phyloP scores from a whole-genome alignment of 2,329 filamentous ascomycete species.

The Periconia sp. region DNA sequence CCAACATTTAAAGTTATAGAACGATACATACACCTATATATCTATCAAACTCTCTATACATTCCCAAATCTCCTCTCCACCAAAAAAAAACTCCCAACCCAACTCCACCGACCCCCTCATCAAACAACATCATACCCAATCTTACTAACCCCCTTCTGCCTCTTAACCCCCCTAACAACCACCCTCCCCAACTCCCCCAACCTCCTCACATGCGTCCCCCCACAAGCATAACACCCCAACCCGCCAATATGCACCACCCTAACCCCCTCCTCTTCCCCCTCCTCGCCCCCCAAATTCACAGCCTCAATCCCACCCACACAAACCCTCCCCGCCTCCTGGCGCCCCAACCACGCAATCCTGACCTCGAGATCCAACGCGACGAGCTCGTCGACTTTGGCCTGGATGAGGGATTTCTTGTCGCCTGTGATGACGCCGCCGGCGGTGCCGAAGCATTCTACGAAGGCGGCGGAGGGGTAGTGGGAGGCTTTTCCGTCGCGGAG shows the following conservation, averaged over 20 bases:
- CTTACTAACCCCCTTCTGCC: conserved; percentile 64
- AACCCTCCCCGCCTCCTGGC: conserved; percentile 56
- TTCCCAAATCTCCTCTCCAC: background rate
- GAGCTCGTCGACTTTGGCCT: conserved; percentile 62
- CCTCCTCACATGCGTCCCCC: conserved; percentile 69
- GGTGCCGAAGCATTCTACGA: conserved; percentile 64
- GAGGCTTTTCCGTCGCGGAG: conserved; percentile 71
- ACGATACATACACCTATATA: no score
- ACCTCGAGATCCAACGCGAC: conserved; percentile 45
- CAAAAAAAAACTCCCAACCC: background rate
- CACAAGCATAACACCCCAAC: conserved; percentile 71
- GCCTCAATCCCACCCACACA: conserved; percentile 53
- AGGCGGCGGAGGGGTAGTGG: conserved; percentile 68
- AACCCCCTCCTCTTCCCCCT: conserved; percentile 32
- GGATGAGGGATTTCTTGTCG: conserved; percentile 53
- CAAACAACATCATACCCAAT: conserved; percentile 50
- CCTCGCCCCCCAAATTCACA: conserved; percentile 30
- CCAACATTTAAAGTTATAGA: no score
- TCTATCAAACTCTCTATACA: background rate
- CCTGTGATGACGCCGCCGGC: conserved; percentile 50
- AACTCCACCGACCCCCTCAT: conserved; percentile 7
- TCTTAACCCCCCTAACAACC: conserved; percentile 66
- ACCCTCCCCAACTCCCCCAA: conserved; percentile 63
- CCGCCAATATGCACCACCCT: conserved; percentile 70
- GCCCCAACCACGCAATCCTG: conserved; percentile 68